A percentile compares a stretch with the other conserved stretches of the same genome.
These are phyloP conservation scores for Sisymbrium irio DNA, from an alignment of 345 rosid species.

Conservation along the genomic window DNA sequence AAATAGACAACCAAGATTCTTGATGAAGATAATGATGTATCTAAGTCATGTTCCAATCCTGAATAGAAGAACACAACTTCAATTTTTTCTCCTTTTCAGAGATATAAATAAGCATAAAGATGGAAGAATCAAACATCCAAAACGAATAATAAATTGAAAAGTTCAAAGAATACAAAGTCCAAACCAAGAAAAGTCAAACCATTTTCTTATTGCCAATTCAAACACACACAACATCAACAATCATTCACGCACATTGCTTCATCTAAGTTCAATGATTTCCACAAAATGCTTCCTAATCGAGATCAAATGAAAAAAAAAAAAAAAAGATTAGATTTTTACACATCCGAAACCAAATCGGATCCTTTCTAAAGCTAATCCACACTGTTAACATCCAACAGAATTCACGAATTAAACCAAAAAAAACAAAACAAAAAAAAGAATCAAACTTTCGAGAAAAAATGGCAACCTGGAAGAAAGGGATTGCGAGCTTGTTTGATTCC, in stretches of 20 bases:
- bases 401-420: neutral
- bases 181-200: constrained; percentile 25
- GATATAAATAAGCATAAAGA: neutral
- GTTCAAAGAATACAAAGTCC: neutral
- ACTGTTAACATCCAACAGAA: neutral
- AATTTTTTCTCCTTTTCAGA: neutral
- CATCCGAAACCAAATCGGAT: constrained; percentile 19
- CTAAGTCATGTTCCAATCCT: neutral
- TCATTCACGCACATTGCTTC: constrained; percentile 20
- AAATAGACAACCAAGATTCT: neutral
- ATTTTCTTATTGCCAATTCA: constrained; percentile 5
- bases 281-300: neutral
- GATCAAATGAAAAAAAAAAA: neutral
- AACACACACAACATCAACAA: neutral
- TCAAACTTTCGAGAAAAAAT: neutral
- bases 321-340: neutral
- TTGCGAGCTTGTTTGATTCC: constrained; percentile 24
- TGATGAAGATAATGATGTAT: neutral
- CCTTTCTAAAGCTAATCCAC: neutral
- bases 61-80: neutral
- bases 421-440: neutral
- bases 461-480: constrained; percentile 17
- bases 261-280: constrained; percentile 17
- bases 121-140: constrained; percentile 5
- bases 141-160: neutral